Evolutionary conservation across 2,329 filamentous ascomycete genomes (phyloP).

Genomic region (Colletotrichum sp.): DNA sequence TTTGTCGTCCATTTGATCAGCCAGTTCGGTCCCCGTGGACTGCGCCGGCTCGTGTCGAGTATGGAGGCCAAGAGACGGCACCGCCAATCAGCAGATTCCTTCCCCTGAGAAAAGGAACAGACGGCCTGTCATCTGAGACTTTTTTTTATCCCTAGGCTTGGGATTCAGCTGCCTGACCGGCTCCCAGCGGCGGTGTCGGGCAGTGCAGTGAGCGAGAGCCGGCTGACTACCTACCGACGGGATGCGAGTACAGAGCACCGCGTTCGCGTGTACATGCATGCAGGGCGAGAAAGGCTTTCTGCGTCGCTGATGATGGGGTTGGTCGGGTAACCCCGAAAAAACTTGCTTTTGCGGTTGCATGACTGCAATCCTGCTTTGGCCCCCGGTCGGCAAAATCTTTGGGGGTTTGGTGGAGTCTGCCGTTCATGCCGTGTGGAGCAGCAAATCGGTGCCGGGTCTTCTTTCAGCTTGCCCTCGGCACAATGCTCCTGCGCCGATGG

Average conservation of each 20-base stretch:
- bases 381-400: neutral
- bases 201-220: neutral
- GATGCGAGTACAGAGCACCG: neutral
- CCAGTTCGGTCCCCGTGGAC: neutral
- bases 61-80: neutral
- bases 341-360: neutral
- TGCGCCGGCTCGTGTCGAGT: neutral
- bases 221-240: neutral
- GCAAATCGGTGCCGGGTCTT: neutral
- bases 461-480: rapidly evolving
- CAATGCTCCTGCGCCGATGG: rapidly evolving
- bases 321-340: neutral
- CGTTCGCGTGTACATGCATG: neutral
- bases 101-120: neutral
- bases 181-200: neutral
- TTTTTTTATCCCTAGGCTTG: neutral
- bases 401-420: neutral
- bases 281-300: neutral
- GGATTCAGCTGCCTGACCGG: neutral
- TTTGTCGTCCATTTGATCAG: neutral
- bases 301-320: neutral
- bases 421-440: neutral
- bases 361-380: neutral
- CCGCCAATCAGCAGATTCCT: neutral
- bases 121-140: neutral